Conservation (phyloP, 2,329 filamentous ascomycete species). For the Colletotrichum salicis region DNA sequence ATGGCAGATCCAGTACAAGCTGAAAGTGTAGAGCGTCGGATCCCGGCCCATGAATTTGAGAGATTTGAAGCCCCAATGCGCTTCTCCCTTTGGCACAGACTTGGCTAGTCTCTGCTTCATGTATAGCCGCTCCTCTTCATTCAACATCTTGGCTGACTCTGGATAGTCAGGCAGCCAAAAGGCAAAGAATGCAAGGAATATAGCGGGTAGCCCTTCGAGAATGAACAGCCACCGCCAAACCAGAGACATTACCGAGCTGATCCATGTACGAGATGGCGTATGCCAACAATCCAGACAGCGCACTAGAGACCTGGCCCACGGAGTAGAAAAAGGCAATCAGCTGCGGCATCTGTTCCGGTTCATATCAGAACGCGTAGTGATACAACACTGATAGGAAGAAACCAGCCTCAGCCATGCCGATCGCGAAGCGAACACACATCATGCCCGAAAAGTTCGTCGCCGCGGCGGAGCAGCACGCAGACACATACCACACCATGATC, state of each 20-base stretch:
- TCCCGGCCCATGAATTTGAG: not conserved
- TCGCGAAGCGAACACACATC: not conserved
- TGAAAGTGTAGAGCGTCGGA: not conserved
- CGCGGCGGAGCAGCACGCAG: not conserved
- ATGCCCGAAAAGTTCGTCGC: not conserved
- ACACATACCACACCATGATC: not conserved
- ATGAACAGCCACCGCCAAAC: not conserved
- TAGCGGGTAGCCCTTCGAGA: not conserved
- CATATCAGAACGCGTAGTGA: not conserved
- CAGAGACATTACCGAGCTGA: not conserved
- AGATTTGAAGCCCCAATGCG: not conserved
- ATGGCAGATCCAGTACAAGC: not conserved
- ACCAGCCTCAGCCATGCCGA: not conserved
- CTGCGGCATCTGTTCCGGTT: not conserved
- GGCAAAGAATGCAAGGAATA: not conserved
- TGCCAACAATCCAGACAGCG: not conserved
- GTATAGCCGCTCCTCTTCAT: not conserved
- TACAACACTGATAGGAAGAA: not conserved
- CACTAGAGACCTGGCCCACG: not conserved
- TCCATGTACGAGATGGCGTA: not conserved
- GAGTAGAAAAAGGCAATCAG: not conserved
- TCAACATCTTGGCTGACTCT: not conserved
- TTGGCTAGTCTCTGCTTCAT: not conserved
- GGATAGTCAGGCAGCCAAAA: not conserved
- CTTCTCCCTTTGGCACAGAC: not conserved